These are phyloP conservation scores for Sambucus nigra DNA, from an alignment of 129 eudicot genomes.

Conservation along the genomic window DNA sequence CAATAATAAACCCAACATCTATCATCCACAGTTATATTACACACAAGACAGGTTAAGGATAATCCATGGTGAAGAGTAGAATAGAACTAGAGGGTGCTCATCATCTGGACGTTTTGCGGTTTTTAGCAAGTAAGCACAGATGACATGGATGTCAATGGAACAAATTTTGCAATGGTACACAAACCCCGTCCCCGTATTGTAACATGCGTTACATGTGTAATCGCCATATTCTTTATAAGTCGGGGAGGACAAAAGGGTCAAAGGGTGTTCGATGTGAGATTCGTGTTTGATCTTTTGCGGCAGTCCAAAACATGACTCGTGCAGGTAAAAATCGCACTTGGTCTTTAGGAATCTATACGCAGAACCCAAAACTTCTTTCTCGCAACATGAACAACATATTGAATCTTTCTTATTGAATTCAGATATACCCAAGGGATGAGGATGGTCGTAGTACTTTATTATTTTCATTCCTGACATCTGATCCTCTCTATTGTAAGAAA, in stretches of 20 bases:
- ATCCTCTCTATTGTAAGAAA: background rate
- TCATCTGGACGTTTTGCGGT: background rate
- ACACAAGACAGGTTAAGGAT: background rate
- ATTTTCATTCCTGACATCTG: background rate
- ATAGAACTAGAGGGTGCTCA: constrained; percentile 1
- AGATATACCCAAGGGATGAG: constrained; percentile 23
- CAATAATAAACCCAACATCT: constrained; percentile 19
- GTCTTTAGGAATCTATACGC: constrained; percentile 22
- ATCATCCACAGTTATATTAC: background rate
- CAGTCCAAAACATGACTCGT: constrained; percentile 29
- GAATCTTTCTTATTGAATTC: constrained; percentile 17
- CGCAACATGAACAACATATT: constrained; percentile 35
- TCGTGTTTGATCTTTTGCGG: constrained; percentile 35
- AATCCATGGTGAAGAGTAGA: background rate
- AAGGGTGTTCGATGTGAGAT: constrained; percentile 57
- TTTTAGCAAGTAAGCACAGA: constrained; percentile 20
- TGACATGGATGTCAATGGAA: constrained; percentile 47
- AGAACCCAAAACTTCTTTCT: constrained; percentile 21
- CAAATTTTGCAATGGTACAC: constrained; percentile 57
- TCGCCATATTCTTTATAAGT: constrained; percentile 11
- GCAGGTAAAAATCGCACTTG: constrained; percentile 33
- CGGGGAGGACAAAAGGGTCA: constrained; percentile 32
- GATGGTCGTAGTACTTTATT: constrained; percentile 51
- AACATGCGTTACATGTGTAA: constrained; percentile 57
- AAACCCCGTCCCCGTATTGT: constrained; percentile 37